Base-by-base conservation (phyloP, 2,329 filamentous ascomycete species). In the Neofusicoccum umdonicola region DNA sequence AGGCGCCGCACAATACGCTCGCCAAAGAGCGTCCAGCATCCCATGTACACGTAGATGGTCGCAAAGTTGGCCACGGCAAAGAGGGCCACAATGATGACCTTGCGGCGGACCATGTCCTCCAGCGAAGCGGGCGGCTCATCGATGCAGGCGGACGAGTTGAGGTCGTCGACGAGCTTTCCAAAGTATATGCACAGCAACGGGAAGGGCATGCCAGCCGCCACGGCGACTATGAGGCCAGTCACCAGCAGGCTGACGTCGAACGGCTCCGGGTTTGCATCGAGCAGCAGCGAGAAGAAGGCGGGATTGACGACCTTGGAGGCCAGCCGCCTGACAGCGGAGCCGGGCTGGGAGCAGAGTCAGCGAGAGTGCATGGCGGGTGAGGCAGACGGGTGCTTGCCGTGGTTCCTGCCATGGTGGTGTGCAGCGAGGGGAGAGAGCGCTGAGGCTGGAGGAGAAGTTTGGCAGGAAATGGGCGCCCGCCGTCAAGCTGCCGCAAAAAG, bases 151-250 rank as follows among this genome's bases (percentile, higher is more conserved):
- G 84, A 83, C 12, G 77, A 74, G 70, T 88, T 88, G 71, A 89
- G 80, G 66, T 85, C 80, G 70, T 89, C 85, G 66, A 89, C 80
- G 4, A 89, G 82, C 73, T 88, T 79, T 63, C 87, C 86, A 69
- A 89, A 89, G 62, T 89, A 78, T 66, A 89, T 85, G 57, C 84
- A 87, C 71, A 89, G 84, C 17, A 89, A 77, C 15, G 87, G 87
- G 65, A 88, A 87, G 0, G 87, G 87, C 4, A 86, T 80, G 52
- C 87, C 87, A n/a, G 86, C 83, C 39, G 81, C 84, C 35, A 47
- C 19, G 44, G 44, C 44, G 15, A n/a, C 44, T 1, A 47, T 13
- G 44, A 47, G 15, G 44, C 44, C 44, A 8, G 44, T 22, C 15
- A n/a, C 15, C 44, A 47, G 44, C 44, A 47, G 44, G 19, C 15